A percentile compares a stretch with the other conserved stretches of the same genome.
phyloP scores from a whole-genome alignment of 2,329 filamentous ascomycete species.

The Fusarium sterilihyphosum region DNA sequence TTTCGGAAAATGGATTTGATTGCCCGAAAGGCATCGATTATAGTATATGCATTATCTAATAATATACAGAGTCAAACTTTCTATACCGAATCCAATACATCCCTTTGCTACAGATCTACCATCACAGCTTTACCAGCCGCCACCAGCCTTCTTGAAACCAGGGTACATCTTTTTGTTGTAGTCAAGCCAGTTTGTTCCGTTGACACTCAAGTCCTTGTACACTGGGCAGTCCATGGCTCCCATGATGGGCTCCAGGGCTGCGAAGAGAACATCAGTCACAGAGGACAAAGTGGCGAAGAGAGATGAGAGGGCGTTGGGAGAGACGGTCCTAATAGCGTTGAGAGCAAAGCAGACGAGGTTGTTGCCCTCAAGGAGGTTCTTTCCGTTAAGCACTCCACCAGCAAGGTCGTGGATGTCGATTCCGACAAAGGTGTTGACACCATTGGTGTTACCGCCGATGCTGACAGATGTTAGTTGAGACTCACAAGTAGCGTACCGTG shows the following conservation, averaged over 20 bases:
- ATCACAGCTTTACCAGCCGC: slow-evolving; percentile 18
- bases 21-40: neutral
- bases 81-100: neutral
- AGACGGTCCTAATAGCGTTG: slow-evolving; percentile 51
- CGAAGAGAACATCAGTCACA: slow-evolving; percentile 27
- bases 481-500: neutral
- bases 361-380: slow-evolving; percentile 56
- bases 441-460: slow-evolving; percentile 63
- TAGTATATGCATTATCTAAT: neutral
- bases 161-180: slow-evolving; percentile 33
- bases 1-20: neutral
- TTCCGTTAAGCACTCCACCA: slow-evolving; percentile 55
- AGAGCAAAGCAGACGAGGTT: slow-evolving; percentile 55
- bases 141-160: slow-evolving; percentile 37
- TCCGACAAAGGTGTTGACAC: slow-evolving; percentile 60
- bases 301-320: slow-evolving; percentile 54
- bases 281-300: slow-evolving; percentile 47
- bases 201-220: slow-evolving; percentile 30
- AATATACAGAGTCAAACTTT: neutral
- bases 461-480: slow-evolving; percentile 27
- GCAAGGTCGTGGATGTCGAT: slow-evolving; percentile 55
- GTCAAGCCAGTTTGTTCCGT: slow-evolving; percentile 34
- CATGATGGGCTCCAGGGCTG: slow-evolving; percentile 34
- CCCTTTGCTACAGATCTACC: neutral
- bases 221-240: slow-evolving; percentile 25